phyloP scores from a whole-genome alignment of 108 stramenopile species.

The Pseudonitzschia multiseries region DNA sequence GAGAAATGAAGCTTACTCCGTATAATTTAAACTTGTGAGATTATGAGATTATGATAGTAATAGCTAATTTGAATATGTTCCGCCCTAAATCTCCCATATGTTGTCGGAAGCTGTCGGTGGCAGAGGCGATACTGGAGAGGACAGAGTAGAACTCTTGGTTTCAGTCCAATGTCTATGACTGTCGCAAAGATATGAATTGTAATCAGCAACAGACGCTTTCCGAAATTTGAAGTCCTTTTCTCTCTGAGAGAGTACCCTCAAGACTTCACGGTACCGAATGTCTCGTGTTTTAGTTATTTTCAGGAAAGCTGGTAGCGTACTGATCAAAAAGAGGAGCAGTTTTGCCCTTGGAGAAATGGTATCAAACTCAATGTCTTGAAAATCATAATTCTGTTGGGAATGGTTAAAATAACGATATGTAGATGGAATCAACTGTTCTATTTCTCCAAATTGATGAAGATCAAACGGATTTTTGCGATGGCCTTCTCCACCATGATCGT shows the following conservation, averaged over 20 bases:
- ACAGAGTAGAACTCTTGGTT: too few species aligned
- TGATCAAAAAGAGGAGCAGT: not conserved
- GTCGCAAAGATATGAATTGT: too few species aligned
- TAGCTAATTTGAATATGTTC: not conserved
- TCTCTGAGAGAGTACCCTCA: not conserved
- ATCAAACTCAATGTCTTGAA: not conserved
- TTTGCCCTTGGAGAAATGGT: not conserved
- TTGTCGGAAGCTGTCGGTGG: not conserved
- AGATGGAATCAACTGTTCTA: too few species aligned
- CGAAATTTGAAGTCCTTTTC: not conserved
- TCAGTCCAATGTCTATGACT: too few species aligned
- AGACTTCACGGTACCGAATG: not conserved
- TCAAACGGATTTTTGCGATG: too few species aligned
- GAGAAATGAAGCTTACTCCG: not conserved
- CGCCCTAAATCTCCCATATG: not conserved
- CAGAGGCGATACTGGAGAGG: not conserved
- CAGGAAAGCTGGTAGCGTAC: not conserved
- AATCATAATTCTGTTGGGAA: too few species aligned
- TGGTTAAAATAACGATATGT: too few species aligned
- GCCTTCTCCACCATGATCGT: too few species aligned
- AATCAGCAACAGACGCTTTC: too few species aligned
- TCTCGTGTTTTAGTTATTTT: not conserved
- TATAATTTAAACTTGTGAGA: not conserved
- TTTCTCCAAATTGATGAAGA: too few species aligned
- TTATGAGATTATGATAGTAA: not conserved